Evolutionary conservation across 768 basidiomycete species (phyloP), one percentile per base, ranked within the genome.

Genomic region (Lactarius pseudohatsudake): DNA sequence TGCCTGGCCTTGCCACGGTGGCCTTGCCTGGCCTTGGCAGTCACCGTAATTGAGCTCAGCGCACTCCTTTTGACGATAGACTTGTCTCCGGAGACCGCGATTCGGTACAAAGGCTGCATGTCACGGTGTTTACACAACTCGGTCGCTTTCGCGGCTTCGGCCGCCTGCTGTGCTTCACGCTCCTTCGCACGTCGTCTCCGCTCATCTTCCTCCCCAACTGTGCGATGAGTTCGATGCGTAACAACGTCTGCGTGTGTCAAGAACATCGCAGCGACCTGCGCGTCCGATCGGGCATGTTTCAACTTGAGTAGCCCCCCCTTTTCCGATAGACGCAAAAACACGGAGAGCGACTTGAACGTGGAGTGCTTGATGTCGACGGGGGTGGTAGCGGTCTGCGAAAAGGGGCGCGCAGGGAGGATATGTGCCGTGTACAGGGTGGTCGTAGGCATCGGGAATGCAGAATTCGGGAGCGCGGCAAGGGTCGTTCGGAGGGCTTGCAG

Each of bases 101-200:
- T 76, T 73, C 87, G 85, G 69, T 93, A 82, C 90, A 90, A 94
- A 28, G 74, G 74, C 74, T 94, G 91, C 92, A 94, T 94, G 65
- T 26, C 26, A 26, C 26, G 26, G 26, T 82, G 82, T 3, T 82
- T 78, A 16, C 83, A 69, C 34, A 90, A 69, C 74, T 92, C 91
- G 36, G 75, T 82, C 16, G 72, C 76, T 65, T 78, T 83, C 65
- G 79, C 79, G 64, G 79, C 82, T 59, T 82, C 82, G 53, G 82
- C 84, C 61, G 86, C 86, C 65, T 79, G 75, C 59, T 79, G 80
- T 9, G 83, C 86, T 59, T 80, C 86, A 64, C 80, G 76, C 56
- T 80, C 80, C 16, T 83, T 85, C 54, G 80, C 86, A 71, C 84
- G 88, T 65, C 86, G 86, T 41, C 81, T 85, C 73, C 80, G 87